These are phyloP conservation scores for Plasmodium falciparum DNA, from an alignment of 169 alveolate species.

Conservation along the genomic window DNA sequence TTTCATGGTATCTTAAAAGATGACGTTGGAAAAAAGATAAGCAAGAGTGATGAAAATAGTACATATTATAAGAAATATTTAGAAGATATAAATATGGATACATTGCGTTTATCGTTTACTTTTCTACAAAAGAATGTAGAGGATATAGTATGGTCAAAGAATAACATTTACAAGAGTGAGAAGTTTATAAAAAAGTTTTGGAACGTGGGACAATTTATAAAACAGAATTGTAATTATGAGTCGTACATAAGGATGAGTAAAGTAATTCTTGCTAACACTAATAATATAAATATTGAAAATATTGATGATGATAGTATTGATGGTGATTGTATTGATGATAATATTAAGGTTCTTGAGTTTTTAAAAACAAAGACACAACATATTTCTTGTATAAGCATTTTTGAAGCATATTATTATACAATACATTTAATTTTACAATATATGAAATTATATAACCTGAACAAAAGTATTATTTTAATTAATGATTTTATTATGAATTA, in stretches of 20 bases:
- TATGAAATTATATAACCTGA: slow-evolving; percentile 13
- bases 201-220: slow-evolving; percentile 35
- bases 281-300: background rate
- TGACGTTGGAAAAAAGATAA: slow-evolving; percentile 38
- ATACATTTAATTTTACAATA: slow-evolving; percentile 4
- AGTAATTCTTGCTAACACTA: background rate
- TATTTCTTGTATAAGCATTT: slow-evolving; percentile 24
- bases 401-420: slow-evolving; percentile 3
- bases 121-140: slow-evolving; percentile 38
- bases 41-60: slow-evolving; percentile 42
- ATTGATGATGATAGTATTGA: background rate
- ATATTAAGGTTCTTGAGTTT: background rate
- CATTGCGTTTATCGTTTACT: slow-evolving; percentile 21
- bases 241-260: background rate
- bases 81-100: slow-evolving; percentile 14
- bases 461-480: slow-evolving; percentile 12
- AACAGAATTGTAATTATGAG: slow-evolving; percentile 16
- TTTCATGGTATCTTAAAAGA: slow-evolving; percentile 52
- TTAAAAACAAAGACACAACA: background rate
- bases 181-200: slow-evolving; percentile 43
- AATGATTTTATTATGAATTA: slow-evolving; percentile 12
- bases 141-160: slow-evolving; percentile 20
- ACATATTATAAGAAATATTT: slow-evolving; percentile 19
- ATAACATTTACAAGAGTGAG: slow-evolving; percentile 21
- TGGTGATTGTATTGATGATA: background rate